Percentiles rank a stretch among this genome's conserved stretches.
phyloP scores from a whole-genome alignment of 2,329 filamentous ascomycete species.

The Aureobasidium zeae region DNA sequence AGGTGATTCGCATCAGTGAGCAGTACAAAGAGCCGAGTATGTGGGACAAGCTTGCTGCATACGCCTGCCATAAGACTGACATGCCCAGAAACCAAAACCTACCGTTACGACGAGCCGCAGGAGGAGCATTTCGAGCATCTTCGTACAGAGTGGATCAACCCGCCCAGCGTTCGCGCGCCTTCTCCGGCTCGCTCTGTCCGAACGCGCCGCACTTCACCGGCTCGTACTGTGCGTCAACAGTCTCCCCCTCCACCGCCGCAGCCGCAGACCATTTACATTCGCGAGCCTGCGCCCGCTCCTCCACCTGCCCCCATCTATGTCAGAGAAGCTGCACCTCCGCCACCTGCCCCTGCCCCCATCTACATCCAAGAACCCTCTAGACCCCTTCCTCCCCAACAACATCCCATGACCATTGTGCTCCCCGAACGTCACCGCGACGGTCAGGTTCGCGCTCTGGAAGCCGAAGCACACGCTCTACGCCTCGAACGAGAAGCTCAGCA shows the following conservation, averaged over 20 bases:
- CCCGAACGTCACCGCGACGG: constrained; percentile 40
- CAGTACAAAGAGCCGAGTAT: constrained; percentile 50
- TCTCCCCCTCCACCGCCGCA: constrained; percentile 15
- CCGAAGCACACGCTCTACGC: constrained; percentile 50
- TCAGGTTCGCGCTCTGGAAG: constrained; percentile 64
- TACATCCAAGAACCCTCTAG: constrained; percentile 23
- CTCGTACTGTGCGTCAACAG: constrained; percentile 19
- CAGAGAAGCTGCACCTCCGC: constrained; percentile 21
- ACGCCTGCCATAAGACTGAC: constrained; percentile 19
- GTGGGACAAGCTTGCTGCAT: too few relatives aligned
- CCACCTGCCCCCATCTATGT: constrained; percentile 20
- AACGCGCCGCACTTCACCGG: constrained; percentile 21
- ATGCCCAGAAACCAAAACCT: constrained; percentile 27
- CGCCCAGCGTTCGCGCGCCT: constrained; percentile 26
- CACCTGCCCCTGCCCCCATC: constrained; percentile 16
- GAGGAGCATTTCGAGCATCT: constrained; percentile 27
- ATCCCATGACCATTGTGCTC: constrained; percentile 34
- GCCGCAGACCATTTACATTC: constrained; percentile 18
- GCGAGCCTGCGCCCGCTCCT: constrained; percentile 18
- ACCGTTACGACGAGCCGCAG: constrained; percentile 28
- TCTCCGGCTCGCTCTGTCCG: constrained; percentile 22
- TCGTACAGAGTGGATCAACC: constrained; percentile 33
- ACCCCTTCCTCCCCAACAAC: constrained; percentile 16
- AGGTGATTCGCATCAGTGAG: constrained; percentile 74
- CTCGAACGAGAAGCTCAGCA: constrained; percentile 46